Percentiles rank a stretch among this genome's conserved stretches.
Evolutionary conservation across 768 basidiomycete genomes (phyloP).

Genomic region (Collybiopsis luxurians): DNA sequence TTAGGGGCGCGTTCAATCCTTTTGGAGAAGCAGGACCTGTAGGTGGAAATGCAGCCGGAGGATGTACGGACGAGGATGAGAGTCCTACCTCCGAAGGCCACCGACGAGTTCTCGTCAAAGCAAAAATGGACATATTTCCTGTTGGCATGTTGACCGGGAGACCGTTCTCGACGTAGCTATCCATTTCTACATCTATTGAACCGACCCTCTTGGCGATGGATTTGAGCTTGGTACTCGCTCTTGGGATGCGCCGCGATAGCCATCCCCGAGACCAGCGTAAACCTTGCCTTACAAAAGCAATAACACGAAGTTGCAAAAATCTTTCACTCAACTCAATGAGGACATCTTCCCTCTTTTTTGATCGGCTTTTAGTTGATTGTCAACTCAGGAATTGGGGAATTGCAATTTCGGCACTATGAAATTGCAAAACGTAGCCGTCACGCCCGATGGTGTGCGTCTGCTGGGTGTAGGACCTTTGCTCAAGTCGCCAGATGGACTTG

Average conservation of each 20-base stretch:
- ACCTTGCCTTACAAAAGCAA: constrained; percentile 11
- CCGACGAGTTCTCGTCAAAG: not conserved
- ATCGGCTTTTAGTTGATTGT: not conserved
- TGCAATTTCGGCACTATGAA: constrained; percentile 62
- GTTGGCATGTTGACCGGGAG: constrained; percentile 17
- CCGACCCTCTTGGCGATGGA: constrained; percentile 21
- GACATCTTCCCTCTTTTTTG: constrained; percentile 52
- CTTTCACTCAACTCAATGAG: constrained; percentile 41
- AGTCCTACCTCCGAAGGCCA: constrained; percentile 1
- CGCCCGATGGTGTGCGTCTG: constrained; percentile 60
- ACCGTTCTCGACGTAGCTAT: constrained; percentile 25
- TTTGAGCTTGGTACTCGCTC: constrained; percentile 15
- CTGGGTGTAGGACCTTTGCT: constrained; percentile 67
- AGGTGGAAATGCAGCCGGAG: constrained; percentile 9
- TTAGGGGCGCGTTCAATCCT: too few relatives aligned
- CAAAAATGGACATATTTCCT: not conserved
- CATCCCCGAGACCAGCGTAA: constrained; percentile 11
- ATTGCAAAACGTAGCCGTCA: constrained; percentile 69
- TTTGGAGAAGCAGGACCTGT: constrained; percentile 19
- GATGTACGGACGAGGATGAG: not conserved
- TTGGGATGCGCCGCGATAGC: constrained; percentile 15
- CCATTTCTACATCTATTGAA: constrained; percentile 20
- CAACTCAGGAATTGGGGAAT: constrained; percentile 44
- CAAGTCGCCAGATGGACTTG: constrained; percentile 58
- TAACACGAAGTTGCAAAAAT: constrained; percentile 28